Conservation (phyloP, 2,329 filamentous ascomycete species). For the Cladorrhinum sp. region DNA sequence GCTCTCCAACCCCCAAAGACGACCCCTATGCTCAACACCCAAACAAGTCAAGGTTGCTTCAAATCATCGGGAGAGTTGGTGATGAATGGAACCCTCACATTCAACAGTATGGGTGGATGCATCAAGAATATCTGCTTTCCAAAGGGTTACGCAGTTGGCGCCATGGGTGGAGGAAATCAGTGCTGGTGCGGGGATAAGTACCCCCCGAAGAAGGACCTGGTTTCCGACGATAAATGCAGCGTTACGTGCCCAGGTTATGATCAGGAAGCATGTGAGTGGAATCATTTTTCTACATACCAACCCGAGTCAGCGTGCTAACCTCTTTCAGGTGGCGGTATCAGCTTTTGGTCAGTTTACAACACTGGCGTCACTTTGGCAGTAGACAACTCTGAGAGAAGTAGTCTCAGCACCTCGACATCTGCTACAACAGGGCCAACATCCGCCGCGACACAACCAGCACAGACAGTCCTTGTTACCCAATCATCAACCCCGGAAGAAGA, state of each 20-base stretch:
- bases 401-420: slow-evolving; percentile 29
- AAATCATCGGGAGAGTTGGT: slow-evolving; percentile 40
- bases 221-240: slow-evolving; percentile 60
- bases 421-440: slow-evolving; percentile 27
- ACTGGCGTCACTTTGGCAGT: slow-evolving; percentile 44
- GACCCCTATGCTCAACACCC: slow-evolving; percentile 36
- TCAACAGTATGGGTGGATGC: slow-evolving; percentile 45
- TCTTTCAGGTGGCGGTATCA: slow-evolving; percentile 52
- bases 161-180: slow-evolving; percentile 54
- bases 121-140: slow-evolving; percentile 37
- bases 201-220: slow-evolving; percentile 55
- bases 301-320: slow-evolving; percentile 13
- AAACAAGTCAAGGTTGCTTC: slow-evolving; percentile 52
- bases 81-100: slow-evolving; percentile 26
- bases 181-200: slow-evolving; percentile 74
- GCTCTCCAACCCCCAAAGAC: slow-evolving; percentile 37
- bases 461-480: slow-evolving; percentile 24
- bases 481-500: slow-evolving; percentile 24
- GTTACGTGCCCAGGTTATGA: slow-evolving; percentile 62
- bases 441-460: slow-evolving; percentile 8
- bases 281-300: background rate
- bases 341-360: slow-evolving; percentile 50
- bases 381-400: slow-evolving; percentile 30
- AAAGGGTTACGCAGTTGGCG: slow-evolving; percentile 56
- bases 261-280: slow-evolving; percentile 60